Conservation (phyloP, 2,329 filamentous ascomycete genomes). For the Pseudogymnoascus sp. region DNA sequence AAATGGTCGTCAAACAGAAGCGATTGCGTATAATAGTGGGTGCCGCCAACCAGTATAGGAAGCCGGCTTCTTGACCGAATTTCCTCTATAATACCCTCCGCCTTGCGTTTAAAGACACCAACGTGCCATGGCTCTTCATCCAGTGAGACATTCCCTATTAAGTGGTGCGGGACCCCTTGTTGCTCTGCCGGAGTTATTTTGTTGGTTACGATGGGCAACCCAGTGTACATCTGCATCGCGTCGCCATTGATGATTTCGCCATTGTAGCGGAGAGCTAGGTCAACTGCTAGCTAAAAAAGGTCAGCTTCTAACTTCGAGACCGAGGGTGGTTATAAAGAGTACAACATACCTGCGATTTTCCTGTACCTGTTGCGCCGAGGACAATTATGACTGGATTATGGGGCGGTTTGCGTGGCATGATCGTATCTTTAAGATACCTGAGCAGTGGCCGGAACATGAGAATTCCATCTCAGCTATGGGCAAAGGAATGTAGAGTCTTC, state of each 20-base stretch:
- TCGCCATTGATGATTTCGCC: slow-evolving; percentile 96
- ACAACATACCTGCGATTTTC: slow-evolving; percentile 69
- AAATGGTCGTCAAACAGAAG: slow-evolving; percentile 72
- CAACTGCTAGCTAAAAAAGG: slow-evolving; percentile 51
- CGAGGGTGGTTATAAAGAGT: neutral
- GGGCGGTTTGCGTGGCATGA: slow-evolving; percentile 29
- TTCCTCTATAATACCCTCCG: slow-evolving; percentile 60
- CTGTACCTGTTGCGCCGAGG: slow-evolving; percentile 84
- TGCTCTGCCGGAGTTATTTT: slow-evolving; percentile 72
- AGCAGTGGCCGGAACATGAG: slow-evolving; percentile 8
- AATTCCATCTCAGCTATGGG: neutral
- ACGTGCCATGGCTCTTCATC: slow-evolving; percentile 78
- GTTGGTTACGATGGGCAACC: slow-evolving; percentile 90
- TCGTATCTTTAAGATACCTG: slow-evolving; percentile 12
- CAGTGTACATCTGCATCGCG: slow-evolving; percentile 94
- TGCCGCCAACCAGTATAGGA: slow-evolving; percentile 87
- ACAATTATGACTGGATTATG: slow-evolving; percentile 64
- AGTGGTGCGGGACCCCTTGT: slow-evolving; percentile 74
- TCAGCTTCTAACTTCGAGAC: slow-evolving; percentile 12
- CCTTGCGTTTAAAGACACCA: slow-evolving; percentile 63
- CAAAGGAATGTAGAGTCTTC: neutral
- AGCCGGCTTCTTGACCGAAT: slow-evolving; percentile 71
- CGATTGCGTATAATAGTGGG: slow-evolving; percentile 89
- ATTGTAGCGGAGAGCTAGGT: slow-evolving; percentile 71
- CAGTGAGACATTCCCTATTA: slow-evolving; percentile 70